Evolutionary conservation across 164 flowering plant genomes (phyloP).

Genomic region (Dillenia turbinata): DNA sequence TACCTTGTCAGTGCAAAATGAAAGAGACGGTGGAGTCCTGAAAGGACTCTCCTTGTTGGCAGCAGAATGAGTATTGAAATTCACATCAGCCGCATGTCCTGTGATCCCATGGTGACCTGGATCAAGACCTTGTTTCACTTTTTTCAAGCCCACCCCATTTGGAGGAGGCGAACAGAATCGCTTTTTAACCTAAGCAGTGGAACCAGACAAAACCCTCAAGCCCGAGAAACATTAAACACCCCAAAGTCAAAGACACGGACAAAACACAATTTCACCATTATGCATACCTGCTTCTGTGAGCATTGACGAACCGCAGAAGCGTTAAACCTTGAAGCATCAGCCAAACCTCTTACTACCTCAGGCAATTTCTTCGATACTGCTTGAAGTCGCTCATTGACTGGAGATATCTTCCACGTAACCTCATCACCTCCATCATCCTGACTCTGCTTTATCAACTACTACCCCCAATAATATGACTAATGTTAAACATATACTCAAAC

Average conservation of each 20-base stretch:
- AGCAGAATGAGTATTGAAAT: neutral
- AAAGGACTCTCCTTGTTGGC: constrained; percentile 60
- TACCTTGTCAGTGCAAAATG: constrained; percentile 64
- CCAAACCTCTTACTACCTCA: constrained; percentile 39
- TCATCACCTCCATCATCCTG: constrained; percentile 95
- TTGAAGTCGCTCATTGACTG: constrained; percentile 77
- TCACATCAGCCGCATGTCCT: constrained; percentile 15
- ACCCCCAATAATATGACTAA: neutral
- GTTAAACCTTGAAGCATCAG: constrained; percentile 60
- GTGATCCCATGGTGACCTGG: constrained; percentile 9
- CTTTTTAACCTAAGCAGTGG: constrained; percentile 45
- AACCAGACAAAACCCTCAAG: constrained; percentile 20
- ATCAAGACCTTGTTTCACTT: constrained; percentile 26
- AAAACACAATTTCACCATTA: neutral
- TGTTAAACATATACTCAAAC: neutral
- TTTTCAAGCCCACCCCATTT: constrained; percentile 30
- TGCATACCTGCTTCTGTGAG: constrained; percentile 47
- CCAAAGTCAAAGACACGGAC: neutral
- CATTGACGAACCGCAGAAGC: constrained; percentile 41
- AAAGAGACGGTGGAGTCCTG: constrained; percentile 80
- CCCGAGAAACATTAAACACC: neutral
- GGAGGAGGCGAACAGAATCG: constrained; percentile 51
- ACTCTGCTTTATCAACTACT: constrained; percentile 82
- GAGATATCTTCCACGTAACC: constrained; percentile 93
- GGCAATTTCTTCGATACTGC: constrained; percentile 60